A percentile compares a stretch with the other conserved stretches of the same genome.
Conservation (phyloP, 768 basidiomycete species). For the Trametes cingulata region DNA sequence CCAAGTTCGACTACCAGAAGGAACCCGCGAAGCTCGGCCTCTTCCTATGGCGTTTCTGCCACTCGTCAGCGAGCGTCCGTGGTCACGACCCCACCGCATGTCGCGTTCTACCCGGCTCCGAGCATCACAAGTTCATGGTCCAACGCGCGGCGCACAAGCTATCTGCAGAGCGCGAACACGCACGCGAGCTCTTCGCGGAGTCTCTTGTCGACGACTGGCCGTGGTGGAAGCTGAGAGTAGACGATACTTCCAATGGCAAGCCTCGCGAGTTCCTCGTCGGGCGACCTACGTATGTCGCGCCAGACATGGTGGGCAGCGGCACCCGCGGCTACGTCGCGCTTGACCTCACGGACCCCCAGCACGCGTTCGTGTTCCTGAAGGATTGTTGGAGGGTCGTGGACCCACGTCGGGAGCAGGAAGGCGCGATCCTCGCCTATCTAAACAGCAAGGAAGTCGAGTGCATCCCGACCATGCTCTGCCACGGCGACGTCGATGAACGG, state of each 20-base stretch:
- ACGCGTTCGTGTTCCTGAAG: neutral
- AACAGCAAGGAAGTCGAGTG: neutral
- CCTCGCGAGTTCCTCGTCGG: neutral
- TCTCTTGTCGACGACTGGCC: neutral
- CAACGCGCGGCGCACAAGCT: too few species aligned
- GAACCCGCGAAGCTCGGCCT: too few species aligned
- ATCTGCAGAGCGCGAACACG: neutral
- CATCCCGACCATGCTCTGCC: neutral
- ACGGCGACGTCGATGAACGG: neutral
- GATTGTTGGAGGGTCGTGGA: constrained; percentile 4
- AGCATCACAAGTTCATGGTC: too few species aligned
- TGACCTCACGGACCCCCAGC: neutral
- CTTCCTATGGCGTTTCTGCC: too few species aligned
- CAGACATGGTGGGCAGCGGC: neutral
- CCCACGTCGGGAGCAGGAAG: neutral
- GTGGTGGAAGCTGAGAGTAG: neutral
- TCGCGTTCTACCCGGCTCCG: too few species aligned
- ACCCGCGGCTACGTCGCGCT: constrained; percentile 1
- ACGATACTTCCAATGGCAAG: neutral
- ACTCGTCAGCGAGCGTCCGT: too few species aligned
- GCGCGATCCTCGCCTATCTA: neutral
- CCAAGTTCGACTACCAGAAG: neutral
- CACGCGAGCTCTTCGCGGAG: neutral
- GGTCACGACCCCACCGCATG: too few species aligned
- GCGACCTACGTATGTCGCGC: neutral